Conservation (phyloP, 352 stramenopile genomes). For the Pythium sp. region DNA sequence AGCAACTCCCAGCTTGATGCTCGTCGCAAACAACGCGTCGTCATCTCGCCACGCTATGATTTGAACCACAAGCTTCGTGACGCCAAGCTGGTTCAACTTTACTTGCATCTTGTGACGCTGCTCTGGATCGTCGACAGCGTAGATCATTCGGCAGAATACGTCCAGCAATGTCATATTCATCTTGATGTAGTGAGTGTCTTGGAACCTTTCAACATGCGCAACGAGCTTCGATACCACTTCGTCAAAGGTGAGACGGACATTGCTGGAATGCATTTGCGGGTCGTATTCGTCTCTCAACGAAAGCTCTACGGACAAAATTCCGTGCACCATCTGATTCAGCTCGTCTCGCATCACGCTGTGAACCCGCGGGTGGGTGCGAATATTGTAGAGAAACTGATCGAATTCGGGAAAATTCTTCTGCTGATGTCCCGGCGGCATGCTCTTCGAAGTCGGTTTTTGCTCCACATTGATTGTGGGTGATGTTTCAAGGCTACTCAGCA, state of each 20-base stretch:
- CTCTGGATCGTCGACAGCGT: conserved; percentile 47
- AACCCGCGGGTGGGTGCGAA: conserved; percentile 38
- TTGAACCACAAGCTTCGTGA: conserved; percentile 64
- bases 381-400: conserved; percentile 40
- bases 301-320: conserved; percentile 51
- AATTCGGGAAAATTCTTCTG: conserved; percentile 37
- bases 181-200: conserved; percentile 55
- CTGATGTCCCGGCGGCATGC: conserved; percentile 15
- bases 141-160: conserved; percentile 75
- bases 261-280: conserved; percentile 33
- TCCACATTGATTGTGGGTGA: background rate
- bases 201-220: conserved; percentile 51
- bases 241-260: conserved; percentile 58
- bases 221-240: conserved; percentile 64
- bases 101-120: conserved; percentile 59
- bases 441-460: background rate
- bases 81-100: conserved; percentile 59
- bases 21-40: conserved; percentile 49
- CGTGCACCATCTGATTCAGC: conserved; percentile 71
- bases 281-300: conserved; percentile 50
- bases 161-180: conserved; percentile 69
- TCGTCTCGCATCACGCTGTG: conserved; percentile 57
- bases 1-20: conserved; percentile 62
- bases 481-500: conserved; percentile 12
- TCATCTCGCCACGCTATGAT: conserved; percentile 55